Evolutionary conservation across 129 eudicot genomes (phyloP), one percentile per base, ranked within the genome.

Genomic region (Ambrosia trifida): DNA sequence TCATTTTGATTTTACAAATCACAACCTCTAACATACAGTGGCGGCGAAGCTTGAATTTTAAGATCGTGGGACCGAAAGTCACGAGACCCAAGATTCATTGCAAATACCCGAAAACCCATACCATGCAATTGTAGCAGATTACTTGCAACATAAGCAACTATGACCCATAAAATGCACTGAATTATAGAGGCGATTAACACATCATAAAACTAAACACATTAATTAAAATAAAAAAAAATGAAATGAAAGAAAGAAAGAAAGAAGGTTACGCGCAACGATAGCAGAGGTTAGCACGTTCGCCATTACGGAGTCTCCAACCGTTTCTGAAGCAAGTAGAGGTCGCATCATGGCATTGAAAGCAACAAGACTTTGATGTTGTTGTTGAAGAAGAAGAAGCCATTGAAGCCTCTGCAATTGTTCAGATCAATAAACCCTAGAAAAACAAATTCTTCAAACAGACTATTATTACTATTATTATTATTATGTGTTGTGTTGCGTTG

Each of bases 291-390:
- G 94, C 89, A 68, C 61, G 72, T 65, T 84, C 78, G 69, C 94
- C 94, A 51, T 83, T 82, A 7, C 89, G 87, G 32, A 87, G 85
- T 33, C 84, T 81, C 94, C 94, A 87, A 28, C 94, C 94, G 44
- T 79, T 75, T 20, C 78, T 73, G 80, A 87, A 82, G 69, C 63
- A 73, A 51, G 49, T 74, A 13, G 80, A 70, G 76, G 71, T 79
- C 67, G 85, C 73, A 44, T 84, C 83, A 58, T 79, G 76, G 76
- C 93, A 87, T 28, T 87, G 89, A 28, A 84, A 82, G 77, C 93
- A 87, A 17, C 75, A 66, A 10, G 68, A 17, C 16, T 54, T 70
- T 35, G 88, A 83, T 11, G 83, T 73, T 5, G 84, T 72, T 60
- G 84, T n/a, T n/a, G n/a, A n/a, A n/a, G n/a, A 76, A 66, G 88